phyloP scores from a whole-genome alignment of 768 basidiomycete genomes.

The Lactarius hengduanensis region DNA sequence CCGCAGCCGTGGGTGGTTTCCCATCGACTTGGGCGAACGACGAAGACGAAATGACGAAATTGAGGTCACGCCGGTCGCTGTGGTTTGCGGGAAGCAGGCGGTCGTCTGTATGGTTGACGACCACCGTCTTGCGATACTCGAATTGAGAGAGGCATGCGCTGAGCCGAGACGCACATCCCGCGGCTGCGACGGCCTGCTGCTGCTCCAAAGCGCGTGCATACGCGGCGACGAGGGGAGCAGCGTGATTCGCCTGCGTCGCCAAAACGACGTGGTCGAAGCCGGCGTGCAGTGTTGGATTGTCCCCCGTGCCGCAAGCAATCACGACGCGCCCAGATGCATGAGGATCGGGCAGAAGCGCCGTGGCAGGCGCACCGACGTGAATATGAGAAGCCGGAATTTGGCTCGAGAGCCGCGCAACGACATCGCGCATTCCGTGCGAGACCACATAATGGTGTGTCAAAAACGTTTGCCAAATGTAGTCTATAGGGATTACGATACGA shows the following conservation, averaged over 20 bases:
- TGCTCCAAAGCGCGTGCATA: constrained; percentile 44
- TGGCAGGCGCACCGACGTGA: constrained; percentile 54
- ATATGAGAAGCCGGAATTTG: constrained; percentile 44
- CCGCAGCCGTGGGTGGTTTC: not conserved
- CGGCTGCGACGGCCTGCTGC: constrained; percentile 5
- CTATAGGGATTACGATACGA: constrained; percentile 29
- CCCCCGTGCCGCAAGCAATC: constrained; percentile 39
- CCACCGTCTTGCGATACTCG: constrained; percentile 53
- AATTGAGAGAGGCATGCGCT: constrained; percentile 53
- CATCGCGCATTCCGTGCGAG: constrained; percentile 55
- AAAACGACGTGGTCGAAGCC: constrained; percentile 70
- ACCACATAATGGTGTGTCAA: constrained; percentile 72
- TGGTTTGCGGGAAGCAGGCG: constrained; percentile 51
- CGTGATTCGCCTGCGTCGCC: constrained; percentile 72
- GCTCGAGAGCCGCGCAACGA: constrained; percentile 50
- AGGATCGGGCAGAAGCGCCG: constrained; percentile 43
- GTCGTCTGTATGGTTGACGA: constrained; percentile 70
- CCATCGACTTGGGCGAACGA: not conserved
- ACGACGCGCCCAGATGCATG: constrained; percentile 38
- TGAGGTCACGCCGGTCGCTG: constrained; percentile 61
- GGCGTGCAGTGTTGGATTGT: constrained; percentile 32
- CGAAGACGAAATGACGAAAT: constrained; percentile 45
- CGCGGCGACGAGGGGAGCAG: constrained; percentile 49
- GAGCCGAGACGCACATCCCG: constrained; percentile 39
- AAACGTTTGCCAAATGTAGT: constrained; percentile 69